Base-by-base conservation (phyloP, 345 rosid genomes). In the Citrus cavaleriei region DNA sequence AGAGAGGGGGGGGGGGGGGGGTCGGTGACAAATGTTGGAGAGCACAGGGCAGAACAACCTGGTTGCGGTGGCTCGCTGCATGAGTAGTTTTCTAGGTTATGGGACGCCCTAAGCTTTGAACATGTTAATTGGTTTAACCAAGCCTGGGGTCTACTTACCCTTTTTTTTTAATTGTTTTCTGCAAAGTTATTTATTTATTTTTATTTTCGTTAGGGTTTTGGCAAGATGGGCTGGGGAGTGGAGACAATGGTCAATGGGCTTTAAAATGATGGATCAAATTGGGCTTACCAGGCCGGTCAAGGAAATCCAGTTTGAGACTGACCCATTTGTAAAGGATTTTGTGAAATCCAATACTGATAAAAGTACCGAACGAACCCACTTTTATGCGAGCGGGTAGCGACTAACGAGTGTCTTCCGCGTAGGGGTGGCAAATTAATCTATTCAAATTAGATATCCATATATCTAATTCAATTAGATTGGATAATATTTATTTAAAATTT, bases 391-490 rank as follows among this genome's bases (percentile, higher is more conserved):
- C 1, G 14, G 49, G 49, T 10, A 40, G 0, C 2, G 49, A 10
- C 13, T 3, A 2, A 2, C 49, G 49, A 40, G 4, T 40, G 49
- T 2, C 49, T 40, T 9, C 49, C 0, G 0, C 4, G 5, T 0
- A 0, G 5, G 5, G 34, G 4, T 4, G 34, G 0, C 5, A 32
- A 32, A 32, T 4, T 32, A 32, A 0, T 4, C 0, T 4, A 32
- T 32, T 32, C 0, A 32, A 32, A 32, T 32, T 32, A 0, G 5
- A 32, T 32, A 32, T 32, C 0, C 0, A 32, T 32, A 32, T 4
- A 32, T 4, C 0, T 0, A 32, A 32, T 32, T 0, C 0, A 32
- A 32, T 32, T 32, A 0, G 0, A 32, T 32, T 32, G 0, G 0
- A 32, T 32, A 32, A 32, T 32, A 32, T 32, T 4, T 0, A 32